Conservation (phyloP, 495 filamentous ascomycete genomes). For the Xylaria telfairii region DNA sequence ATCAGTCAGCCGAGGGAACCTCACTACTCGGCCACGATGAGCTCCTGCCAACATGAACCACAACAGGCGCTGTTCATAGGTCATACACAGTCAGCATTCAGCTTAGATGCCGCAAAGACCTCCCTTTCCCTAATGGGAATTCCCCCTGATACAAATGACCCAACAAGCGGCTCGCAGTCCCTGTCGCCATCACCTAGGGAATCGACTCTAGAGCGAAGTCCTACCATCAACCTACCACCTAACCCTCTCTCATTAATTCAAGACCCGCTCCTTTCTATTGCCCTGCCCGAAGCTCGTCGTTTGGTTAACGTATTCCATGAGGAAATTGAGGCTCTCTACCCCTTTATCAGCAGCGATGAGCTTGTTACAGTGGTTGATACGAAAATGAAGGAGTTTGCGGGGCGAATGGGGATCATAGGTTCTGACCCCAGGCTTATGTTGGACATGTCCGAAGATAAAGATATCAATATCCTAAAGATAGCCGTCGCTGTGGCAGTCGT, state of each 20-base stretch:
- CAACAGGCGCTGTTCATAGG: conserved; percentile 30
- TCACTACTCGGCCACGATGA: not conserved
- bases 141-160: not conserved
- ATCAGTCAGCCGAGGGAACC: not conserved
- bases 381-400: not conserved
- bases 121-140: conserved; percentile 26
- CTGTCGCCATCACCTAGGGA: conserved; percentile 4
- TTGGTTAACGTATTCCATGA: conserved; percentile 20
- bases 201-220: not conserved
- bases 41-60: conserved; percentile 9
- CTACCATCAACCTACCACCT: not conserved
- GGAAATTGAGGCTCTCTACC: conserved; percentile 23
- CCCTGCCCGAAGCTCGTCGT: conserved; percentile 11
- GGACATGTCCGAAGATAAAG: conserved; percentile 10
- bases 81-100: conserved; percentile 28
- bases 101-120: conserved; percentile 27
- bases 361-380: not conserved
- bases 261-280: conserved; percentile 11
- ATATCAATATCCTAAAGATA: conserved; percentile 14
- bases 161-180: conserved; percentile 16
- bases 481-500: conserved; percentile 20
- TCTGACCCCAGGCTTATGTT: not conserved
- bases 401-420: not conserved
- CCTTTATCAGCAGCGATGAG: conserved; percentile 16
- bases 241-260: not conserved